Base-by-base conservation (phyloP, 1,139 yeast genomes). In the Yamadazyma blattariae region DNA sequence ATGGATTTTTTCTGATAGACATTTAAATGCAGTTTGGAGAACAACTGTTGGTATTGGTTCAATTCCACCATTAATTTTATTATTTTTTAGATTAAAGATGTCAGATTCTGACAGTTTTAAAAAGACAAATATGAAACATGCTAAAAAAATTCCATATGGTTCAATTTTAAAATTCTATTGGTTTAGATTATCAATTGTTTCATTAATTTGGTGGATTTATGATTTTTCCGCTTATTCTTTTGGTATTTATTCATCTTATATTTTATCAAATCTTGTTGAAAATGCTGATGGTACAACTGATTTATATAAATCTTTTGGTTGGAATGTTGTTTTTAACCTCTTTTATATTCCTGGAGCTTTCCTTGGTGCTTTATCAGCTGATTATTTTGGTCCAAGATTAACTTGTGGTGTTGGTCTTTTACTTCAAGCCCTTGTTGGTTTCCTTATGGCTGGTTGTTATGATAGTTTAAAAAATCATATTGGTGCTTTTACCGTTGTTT, bases 321-420 rank as follows among this genome's bases (percentile, higher is more conserved):
- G 97, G 97, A 86, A 84, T 57, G 85, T 86, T 42, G 92, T 90
- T 5, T 75, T 90, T 52, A 88, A 87, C 60, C 68, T 86, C 52
- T 90, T 90, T 59, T 89, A 90, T 59, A 64, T 90, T 27, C 97
- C 97, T 10, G 97, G 97, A 46, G 74, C 96, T 2, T 75, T 88
- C 54, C 57, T 83, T 16, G 97, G 97, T 53, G 96, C 95, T 9
- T 55, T 75, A 34, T 64, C 78, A 28, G 75, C 95, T n/a, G 97
- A 90, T 61, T 85, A 79, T 60, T 54, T 87, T 40, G 97, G 97
- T 13, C 96, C 97, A 35, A 77, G 96, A 59, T 61, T 84, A 42
- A 83, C 96, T 10, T 66, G 88, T 34, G 74, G 71, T 21, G 40
- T 70, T 41, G 97, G 97, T 50, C 79, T 87, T 19, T 53, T 71